These are phyloP conservation scores for Pelargonium cotyledonis DNA, from an alignment of 441 rosid genomes.

Conservation along the genomic window DNA sequence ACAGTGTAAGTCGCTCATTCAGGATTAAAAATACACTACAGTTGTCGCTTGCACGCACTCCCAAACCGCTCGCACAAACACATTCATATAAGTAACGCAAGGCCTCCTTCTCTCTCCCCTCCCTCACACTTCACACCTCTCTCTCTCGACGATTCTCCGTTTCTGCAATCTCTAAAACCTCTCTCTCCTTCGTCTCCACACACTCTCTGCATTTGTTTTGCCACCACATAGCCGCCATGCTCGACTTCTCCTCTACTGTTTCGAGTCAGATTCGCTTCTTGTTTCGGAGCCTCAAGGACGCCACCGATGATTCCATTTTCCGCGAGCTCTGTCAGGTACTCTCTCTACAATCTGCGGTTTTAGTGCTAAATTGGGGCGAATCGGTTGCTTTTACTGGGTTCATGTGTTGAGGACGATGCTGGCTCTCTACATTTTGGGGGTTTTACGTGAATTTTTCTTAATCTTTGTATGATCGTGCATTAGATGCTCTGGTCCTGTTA, in stretches of 20 bases:
- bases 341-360: not conserved
- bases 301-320: conserved; percentile 50
- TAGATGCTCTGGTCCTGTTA: not conserved
- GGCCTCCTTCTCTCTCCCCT: too few species aligned
- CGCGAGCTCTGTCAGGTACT: conserved; percentile 60
- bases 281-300: conserved; percentile 50
- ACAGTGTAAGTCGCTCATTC: too few species aligned
- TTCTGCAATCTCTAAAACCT: conserved; percentile 4
- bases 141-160: conserved; percentile 2
- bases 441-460: not conserved
- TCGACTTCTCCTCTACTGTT: conserved; percentile 38
- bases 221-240: conserved; percentile 7
- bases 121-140: not conserved
- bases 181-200: not conserved
- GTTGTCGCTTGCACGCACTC: too few species aligned
- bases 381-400: not conserved
- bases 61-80: too few species aligned
- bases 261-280: conserved; percentile 65
- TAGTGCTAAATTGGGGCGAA: not conserved
- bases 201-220: not conserved
- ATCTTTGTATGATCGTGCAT: not conserved
- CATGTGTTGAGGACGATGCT: not conserved
- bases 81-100: too few species aligned
- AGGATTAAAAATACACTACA: too few species aligned
- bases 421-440: not conserved